Evolutionary conservation across 2,329 filamentous ascomycete genomes (phyloP), one percentile per base, ranked within the genome.

Genomic region (Colletotrichum sp.): DNA sequence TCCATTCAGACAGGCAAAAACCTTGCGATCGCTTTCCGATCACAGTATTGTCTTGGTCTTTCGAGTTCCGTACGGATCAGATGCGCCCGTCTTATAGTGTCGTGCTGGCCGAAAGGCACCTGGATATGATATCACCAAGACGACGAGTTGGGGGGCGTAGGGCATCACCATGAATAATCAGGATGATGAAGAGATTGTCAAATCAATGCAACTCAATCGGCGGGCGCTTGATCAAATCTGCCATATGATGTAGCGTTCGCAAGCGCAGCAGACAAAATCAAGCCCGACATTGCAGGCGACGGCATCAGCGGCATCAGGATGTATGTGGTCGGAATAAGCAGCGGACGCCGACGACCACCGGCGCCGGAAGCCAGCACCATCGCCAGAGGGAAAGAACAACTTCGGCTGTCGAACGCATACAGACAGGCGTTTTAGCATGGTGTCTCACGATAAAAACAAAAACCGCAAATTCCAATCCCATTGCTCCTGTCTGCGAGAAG

Each of bases 291-390:
- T 6, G 44, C 0, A 22, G 5, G 44, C 44, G 1, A 7, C 0
- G n/a, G 44, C 44, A 0, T 49, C 0, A n/a, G 0, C 1, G 11
- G 0, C 44, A 22, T 13, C 44, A 1, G 8, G 0, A 0, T 22
- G 11, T 0, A 0, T 13, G n/a, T 22, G n/a, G 11, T 13, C n/a
- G n/a, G 44, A 52, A 52, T 22, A 52, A 52, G 44, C 0, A 22
- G 44, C 0, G 2, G 11, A 3, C 12, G 6, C 44, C 11, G n/a
- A 3, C 11, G 6, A 6, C n/a, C 44, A 52, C 0, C 44, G 11
- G 44, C 44, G n/a, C 44, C n/a, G 6, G n/a, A 52, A 52, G 11
- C 3, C 11, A 49, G n/a, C 5, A 22, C 6, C 6, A 22, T 22
- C 44, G 19, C 19, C 8, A 13, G 3, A 49, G 6, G 4, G n/a